A percentile compares a stretch with the other conserved stretches of the same genome.
Conservation (phyloP, 2,329 filamentous ascomycete genomes). For the Pseudogymnoascus sp. region DNA sequence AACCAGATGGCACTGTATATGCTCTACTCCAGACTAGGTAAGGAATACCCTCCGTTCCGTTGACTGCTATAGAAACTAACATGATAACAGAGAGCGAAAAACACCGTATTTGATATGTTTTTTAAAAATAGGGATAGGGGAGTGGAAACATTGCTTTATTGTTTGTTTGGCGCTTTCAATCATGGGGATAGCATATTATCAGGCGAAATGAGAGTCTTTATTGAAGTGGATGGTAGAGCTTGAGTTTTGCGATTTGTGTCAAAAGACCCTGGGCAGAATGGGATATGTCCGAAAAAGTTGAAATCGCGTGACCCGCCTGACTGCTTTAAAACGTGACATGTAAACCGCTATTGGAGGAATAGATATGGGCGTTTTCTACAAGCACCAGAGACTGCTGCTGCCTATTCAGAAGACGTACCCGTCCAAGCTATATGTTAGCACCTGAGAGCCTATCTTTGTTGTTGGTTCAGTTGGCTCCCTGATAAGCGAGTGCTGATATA, state of each 20-base stretch:
- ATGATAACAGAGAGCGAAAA: constrained; percentile 61
- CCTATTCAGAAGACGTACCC: not conserved
- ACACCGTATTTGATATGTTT: constrained; percentile 53
- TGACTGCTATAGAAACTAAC: constrained; percentile 15
- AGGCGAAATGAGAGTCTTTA: constrained; percentile 5
- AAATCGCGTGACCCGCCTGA: not conserved
- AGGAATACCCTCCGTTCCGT: constrained; percentile 23
- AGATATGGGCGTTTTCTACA: not conserved
- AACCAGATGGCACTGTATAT: constrained; percentile 99
- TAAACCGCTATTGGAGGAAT: not conserved
- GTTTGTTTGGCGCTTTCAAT: not conserved
- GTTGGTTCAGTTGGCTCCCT: not conserved
- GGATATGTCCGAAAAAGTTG: not conserved
- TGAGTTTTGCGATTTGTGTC: not conserved
- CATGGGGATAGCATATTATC: constrained; percentile 6
- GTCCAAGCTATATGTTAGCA: not conserved
- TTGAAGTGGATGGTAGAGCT: not conserved
- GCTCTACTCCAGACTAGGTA: constrained; percentile 95
- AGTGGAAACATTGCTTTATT: constrained; percentile 4
- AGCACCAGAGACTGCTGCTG: not conserved
- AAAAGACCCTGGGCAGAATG: not conserved
- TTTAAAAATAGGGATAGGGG: constrained; percentile 13
- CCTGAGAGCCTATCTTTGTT: not conserved
- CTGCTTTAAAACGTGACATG: not conserved
- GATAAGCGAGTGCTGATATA: constrained; percentile 8